Evolutionary conservation across 352 stramenopile species (phyloP), one percentile per base, ranked within the genome.

Genomic region (Phytophthora rubi): DNA sequence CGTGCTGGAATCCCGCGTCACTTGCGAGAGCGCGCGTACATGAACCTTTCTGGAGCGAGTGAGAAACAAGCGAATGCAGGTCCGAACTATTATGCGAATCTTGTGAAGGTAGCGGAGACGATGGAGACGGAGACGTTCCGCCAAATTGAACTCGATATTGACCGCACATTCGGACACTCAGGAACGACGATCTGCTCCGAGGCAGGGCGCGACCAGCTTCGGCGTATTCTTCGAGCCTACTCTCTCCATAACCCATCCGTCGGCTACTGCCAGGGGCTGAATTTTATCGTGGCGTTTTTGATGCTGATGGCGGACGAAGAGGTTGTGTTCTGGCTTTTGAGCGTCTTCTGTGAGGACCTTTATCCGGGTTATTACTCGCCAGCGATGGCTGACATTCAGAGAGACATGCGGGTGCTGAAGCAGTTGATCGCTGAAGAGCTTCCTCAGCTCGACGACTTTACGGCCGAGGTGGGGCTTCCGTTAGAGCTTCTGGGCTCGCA

Each of bases 251-350:
- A 97, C 58, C 77, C 90, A 15, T 67, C 70, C 0, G 67, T 97
- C 16, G 91, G 91, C 2, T 97, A 97, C 64, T 97, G 90, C 35
- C 91, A 97, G 75, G 88, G 88, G 44, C 59, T 97, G 32, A 97
- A 97, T 59, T 97, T 95, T 73, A 90, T 97, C 47, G 90, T 93
- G n/a, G 90, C 83, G 7, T 93, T 97, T 67, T 63, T 97, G 33
- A 80, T 89, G 60, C 70, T 97, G 5, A 71, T 86, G 9, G 77
- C 92, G 15, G 88, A 93, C 49, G 92, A 98, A 80, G 91, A 98
- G 62, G 60, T 68, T n/a, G 82, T 91, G 1, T 98, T 98, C 58
- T 98, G 91, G 91, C 60, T 95, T 2, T 71, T 98, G 42, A 80
- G 77, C n/a, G 81, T 90, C 9, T 90, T 98, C 32, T 95, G 91